Conservation (phyloP, 2,329 filamentous ascomycete species). For the Penicillium sp. region DNA sequence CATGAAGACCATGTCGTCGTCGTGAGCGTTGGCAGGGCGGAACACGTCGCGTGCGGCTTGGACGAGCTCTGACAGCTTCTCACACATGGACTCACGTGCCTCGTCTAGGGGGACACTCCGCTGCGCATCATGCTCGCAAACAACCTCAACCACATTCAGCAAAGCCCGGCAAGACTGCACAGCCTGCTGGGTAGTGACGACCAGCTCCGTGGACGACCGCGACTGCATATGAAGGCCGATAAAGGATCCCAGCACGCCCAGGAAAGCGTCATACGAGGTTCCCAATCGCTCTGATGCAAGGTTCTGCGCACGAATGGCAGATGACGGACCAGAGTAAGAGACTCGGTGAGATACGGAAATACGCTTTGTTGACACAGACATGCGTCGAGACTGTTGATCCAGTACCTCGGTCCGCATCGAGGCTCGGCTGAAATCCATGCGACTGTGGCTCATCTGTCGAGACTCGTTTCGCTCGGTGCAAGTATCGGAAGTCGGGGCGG, state of each 20-base stretch:
- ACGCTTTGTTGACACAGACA: constrained; percentile 48
- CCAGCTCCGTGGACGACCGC: constrained; percentile 82
- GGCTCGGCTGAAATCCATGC: constrained; percentile 24
- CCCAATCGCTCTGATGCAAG: constrained; percentile 82
- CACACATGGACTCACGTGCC: constrained; percentile 74
- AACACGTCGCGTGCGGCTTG: constrained; percentile 79
- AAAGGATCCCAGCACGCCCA: constrained; percentile 89
- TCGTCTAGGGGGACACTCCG: constrained; percentile 67
- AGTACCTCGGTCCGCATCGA: constrained; percentile 25
- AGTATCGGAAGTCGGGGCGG: constrained; percentile 24
- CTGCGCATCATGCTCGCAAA: constrained; percentile 74
- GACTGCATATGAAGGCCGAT: constrained; percentile 92
- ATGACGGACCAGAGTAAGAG: constrained; percentile 70
- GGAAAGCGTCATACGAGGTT: constrained; percentile 79
- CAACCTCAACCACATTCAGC: constrained; percentile 75
- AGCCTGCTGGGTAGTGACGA: constrained; percentile 79
- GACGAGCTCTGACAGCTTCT: constrained; percentile 77
- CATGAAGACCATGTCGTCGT: constrained; percentile 75
- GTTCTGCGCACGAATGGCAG: constrained; percentile 64
- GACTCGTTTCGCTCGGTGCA: constrained; percentile 35
- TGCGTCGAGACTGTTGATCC: constrained; percentile 32
- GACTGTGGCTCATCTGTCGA: constrained; percentile 35
- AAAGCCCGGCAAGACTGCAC: constrained; percentile 79
- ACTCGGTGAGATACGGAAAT: constrained; percentile 68
- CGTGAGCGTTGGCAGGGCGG: constrained; percentile 65